Conservation (phyloP, 495 filamentous ascomycete species). For the Lasiosphaeria miniovina region DNA sequence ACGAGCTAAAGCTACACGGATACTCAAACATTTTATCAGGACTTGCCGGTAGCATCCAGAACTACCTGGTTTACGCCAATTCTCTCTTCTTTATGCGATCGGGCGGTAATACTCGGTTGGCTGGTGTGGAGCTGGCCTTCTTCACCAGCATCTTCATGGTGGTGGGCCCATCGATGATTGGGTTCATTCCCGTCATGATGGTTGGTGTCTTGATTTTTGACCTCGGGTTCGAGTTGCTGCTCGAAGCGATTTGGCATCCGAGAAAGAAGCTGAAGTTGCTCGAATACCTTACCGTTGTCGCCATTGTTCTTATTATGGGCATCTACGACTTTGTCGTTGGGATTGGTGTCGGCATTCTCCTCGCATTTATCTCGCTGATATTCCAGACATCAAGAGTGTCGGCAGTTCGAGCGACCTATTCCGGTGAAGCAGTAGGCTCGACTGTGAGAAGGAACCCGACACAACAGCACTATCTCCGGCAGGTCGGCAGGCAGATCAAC, state of each 20-base stretch:
- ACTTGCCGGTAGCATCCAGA: constrained; percentile 84
- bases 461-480: constrained; percentile 79
- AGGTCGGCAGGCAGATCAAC: constrained; percentile 82
- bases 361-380: constrained; percentile 87
- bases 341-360: constrained; percentile 84
- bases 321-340: constrained; percentile 93
- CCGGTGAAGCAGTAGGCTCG: constrained; percentile 80
- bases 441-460: constrained; percentile 87
- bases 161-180: constrained; percentile 81
- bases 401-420: constrained; percentile 81
- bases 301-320: constrained; percentile 95
- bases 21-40: constrained; percentile 91
- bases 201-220: constrained; percentile 93
- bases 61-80: constrained; percentile 96
- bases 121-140: constrained; percentile 79
- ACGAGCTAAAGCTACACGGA: constrained; percentile 90
- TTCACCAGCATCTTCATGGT: constrained; percentile 78
- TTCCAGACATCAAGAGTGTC: constrained; percentile 87
- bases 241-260: constrained; percentile 84
- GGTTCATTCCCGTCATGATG: constrained; percentile 94
- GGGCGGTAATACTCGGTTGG: constrained; percentile 80
- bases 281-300: constrained; percentile 87
- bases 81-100: constrained; percentile 91
- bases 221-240: constrained; percentile 83
- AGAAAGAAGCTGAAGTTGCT: constrained; percentile 79